phyloP scores from a whole-genome alignment of 352 stramenopile genomes.

The Albugo candida region DNA sequence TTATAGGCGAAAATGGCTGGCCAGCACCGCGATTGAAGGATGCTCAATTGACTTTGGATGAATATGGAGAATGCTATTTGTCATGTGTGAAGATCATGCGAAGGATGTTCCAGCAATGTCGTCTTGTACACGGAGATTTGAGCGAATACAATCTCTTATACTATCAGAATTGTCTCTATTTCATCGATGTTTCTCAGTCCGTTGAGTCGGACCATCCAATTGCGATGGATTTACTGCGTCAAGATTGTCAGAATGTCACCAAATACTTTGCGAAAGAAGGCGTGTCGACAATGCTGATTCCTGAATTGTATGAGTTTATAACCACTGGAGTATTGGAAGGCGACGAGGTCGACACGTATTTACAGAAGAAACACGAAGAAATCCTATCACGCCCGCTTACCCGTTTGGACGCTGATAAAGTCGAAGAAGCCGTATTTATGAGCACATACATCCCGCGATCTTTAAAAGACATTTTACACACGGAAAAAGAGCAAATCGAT shows the following conservation, averaged over 20 bases:
- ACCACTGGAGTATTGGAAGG: constrained; percentile 50
- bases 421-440: constrained; percentile 89
- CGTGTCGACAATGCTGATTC: constrained; percentile 85
- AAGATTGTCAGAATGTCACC: constrained; percentile 95
- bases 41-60: constrained; percentile 77
- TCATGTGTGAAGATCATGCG: constrained; percentile 92
- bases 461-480: constrained; percentile 85
- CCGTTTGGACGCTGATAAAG: constrained; percentile 58
- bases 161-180: constrained; percentile 88
- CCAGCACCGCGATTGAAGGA: constrained; percentile 89
- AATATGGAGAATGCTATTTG: constrained; percentile 89
- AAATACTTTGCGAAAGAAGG: constrained; percentile 90
- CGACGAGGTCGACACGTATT: constrained; percentile 60
- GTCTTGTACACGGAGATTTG: constrained; percentile 96
- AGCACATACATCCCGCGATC: constrained; percentile 87
- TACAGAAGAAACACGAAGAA: constrained; percentile 81
- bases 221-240: constrained; percentile 94
- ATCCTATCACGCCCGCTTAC: constrained; percentile 54
- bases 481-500: constrained; percentile 65
- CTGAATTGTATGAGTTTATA: constrained; percentile 95
- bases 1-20: constrained; percentile 92
- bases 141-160: constrained; percentile 99
- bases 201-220: constrained; percentile 97
- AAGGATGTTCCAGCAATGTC: constrained; percentile 91
- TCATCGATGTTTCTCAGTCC: constrained; percentile 98